Evolutionary conservation across 2,329 filamentous ascomycete genomes (phyloP), one percentile per base, ranked within the genome.

Genomic region (Diaporthe ilicicola): DNA sequence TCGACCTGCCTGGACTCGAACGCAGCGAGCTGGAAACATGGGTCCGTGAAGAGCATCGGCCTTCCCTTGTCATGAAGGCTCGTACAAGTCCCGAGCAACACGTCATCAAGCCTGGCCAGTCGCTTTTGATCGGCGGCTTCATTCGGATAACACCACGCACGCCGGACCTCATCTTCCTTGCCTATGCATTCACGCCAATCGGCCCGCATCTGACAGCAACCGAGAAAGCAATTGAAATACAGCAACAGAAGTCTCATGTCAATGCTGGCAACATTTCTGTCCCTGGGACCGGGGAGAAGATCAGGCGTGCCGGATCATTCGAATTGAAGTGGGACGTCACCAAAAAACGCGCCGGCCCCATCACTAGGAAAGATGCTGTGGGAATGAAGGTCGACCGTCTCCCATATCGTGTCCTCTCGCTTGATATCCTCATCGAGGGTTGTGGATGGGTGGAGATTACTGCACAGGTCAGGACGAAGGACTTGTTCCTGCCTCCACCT

Each of bases 371-470:
- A 70, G 85, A 88, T 62, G 92, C 89, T 2, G 87, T 87, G 54
- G 90, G 87, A 48, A 84, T 91, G 55, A 90, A 88, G 69, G 87
- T 92, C 0, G 90, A 93, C 2, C 83, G 86, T 19, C 84, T 98
- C 5, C 94, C 94, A 0, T 99, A 95, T 81, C 88, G 89, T 17
- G 90, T 98, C 2, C 86, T 96, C 72, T 90, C 92, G 10, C 88
- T 92, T 0, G 97, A 99, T 78, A 90, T 99, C 29, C 84, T 99
- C 17, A 90, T 99, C 62, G 95, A 98, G 79, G 94, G 96, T 2
- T 92, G 94, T 32, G 96, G 96, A 9, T 99, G 97, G 93, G 88
- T 99, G 2, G 96, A 99, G 81, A 81, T 99, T 50, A 91, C 91
- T 0, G 91, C 91, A 3, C 95, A 99, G 81, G 89, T 97, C 12